Percentiles rank a stretch among this genome's conserved stretches.
These are phyloP conservation scores for Colletotrichum sojae DNA, from an alignment of 2,329 filamentous ascomycete genomes.

Conservation along the genomic window DNA sequence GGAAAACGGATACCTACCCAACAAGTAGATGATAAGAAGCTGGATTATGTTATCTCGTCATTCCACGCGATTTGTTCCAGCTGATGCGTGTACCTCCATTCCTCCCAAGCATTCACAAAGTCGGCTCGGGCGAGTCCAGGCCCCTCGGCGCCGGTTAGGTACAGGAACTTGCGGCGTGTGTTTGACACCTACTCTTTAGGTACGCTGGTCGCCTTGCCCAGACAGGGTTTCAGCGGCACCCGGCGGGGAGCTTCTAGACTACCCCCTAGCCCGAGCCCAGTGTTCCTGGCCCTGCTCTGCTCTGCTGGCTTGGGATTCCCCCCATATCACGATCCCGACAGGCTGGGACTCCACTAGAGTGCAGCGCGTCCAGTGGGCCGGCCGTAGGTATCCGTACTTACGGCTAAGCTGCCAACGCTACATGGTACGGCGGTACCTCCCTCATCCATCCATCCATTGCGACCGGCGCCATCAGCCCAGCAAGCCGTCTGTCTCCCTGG, in stretches of 20 bases:
- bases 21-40: no score
- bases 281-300: not conserved
- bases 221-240: conserved; percentile 4
- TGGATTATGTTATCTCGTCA: no score
- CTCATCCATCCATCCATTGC: not conserved
- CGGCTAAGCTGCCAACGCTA: no score
- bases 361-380: not conserved
- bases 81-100: not conserved
- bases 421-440: no score
- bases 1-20: no score
- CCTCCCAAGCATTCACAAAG: not conserved
- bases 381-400: no score
- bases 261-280: not conserved
- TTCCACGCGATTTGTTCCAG: no score
- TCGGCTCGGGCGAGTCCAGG: not conserved
- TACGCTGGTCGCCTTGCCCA: no score
- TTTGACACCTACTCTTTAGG: not conserved
- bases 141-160: not conserved
- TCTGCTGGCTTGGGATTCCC: no score
- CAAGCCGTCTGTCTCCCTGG: conserved; percentile 4
- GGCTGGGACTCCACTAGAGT: conserved; percentile 25
- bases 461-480: not conserved
- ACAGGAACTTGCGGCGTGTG: not conserved
- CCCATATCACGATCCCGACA: conserved; percentile 22
- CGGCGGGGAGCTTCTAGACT: conserved; percentile 15